Base-by-base conservation (phyloP, 2,329 filamentous ascomycete species). In the Cercospora berteroae region DNA sequence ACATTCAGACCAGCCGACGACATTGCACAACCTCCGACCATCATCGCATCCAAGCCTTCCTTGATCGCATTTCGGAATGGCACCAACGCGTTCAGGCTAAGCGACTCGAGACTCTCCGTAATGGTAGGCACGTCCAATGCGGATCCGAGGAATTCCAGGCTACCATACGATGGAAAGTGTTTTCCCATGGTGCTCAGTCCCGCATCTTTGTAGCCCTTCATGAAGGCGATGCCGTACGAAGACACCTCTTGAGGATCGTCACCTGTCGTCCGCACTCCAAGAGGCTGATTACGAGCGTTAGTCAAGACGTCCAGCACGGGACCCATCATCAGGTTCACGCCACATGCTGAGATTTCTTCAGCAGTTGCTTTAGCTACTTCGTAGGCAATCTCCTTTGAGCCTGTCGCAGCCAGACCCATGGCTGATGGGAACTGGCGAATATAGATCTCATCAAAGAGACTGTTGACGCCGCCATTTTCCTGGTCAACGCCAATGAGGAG, bases 381-480 rank as follows among this genome's bases (percentile, higher is more conserved):
- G 77, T 94, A 96, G 5, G 94, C 92, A 64, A 98, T 83, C 10
- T 95, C 88, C 39, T 89, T 89, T 10, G 90, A 94, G 25, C 94
- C 93, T 4, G 94, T 93, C 23, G 95, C 95, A n/a, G 94, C 93
- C 68, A 97, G 86, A 12, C 94, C 94, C 94, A 99, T 98, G 70
- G 94, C 92, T 76, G 94, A 97, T 8, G 95, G 95, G 73, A 97
- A 99, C 78, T 98, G 95, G 72, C 93, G 93, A 73, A 98, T 94
- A 77, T 94, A 95, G 75, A 95, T 92, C 74, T 97, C 93, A 78
- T 98, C 94, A 76, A 96, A 97, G 2, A 98, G 86, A 80, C 93
- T 97, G 82, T 97, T 98, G 78, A 97, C 94, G 3, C 94, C 94
- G 71, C 95, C 95, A 87, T 99, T 98, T 79, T 99, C 95, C 78